Conservation (phyloP, 352 stramenopile genomes). For the Saprolegnia parasitica region DNA sequence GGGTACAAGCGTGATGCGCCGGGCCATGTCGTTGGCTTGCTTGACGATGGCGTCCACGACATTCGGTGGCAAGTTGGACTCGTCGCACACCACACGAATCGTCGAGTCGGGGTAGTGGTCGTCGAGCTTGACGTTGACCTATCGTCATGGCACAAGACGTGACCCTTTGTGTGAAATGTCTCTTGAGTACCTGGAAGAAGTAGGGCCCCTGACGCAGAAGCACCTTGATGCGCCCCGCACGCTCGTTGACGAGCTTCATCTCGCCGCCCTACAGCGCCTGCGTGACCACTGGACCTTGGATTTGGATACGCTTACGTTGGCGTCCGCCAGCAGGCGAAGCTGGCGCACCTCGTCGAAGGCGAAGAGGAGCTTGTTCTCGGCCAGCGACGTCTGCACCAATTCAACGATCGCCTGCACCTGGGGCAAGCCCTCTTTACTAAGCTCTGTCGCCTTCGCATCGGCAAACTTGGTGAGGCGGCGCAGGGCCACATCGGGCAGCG, state of each 20-base stretch:
- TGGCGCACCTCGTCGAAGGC: conserved; percentile 21
- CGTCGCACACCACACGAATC: conserved; percentile 5
- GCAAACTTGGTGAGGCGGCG: conserved; percentile 25
- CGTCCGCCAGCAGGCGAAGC: conserved; percentile 14
- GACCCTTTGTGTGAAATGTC: neutral
- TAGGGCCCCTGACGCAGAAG: neutral
- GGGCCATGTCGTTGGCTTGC: conserved; percentile 18
- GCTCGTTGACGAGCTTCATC: conserved; percentile 20
- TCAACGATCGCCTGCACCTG: conserved; percentile 19
- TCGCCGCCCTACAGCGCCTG: neutral
- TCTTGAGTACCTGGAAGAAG: conserved; percentile 10
- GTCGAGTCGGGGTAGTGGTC: conserved; percentile 25
- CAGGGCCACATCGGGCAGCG: conserved; percentile 17
- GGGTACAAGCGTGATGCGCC: neutral
- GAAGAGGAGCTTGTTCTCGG: conserved; percentile 24
- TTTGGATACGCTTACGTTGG: neutral
- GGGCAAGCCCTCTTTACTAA: conserved; percentile 5
- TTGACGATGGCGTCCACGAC: conserved; percentile 3
- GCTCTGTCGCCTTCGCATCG: conserved; percentile 13
- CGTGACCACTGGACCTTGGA: neutral
- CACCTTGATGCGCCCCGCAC: conserved; percentile 18
- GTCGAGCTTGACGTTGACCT: conserved; percentile 27
- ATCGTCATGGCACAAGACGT: neutral
- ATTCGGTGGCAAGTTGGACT: conserved; percentile 15
- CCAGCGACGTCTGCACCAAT: conserved; percentile 7